phyloP scores from a whole-genome alignment of 2,329 filamentous ascomycete genomes.

The Penicillium digitatum region DNA sequence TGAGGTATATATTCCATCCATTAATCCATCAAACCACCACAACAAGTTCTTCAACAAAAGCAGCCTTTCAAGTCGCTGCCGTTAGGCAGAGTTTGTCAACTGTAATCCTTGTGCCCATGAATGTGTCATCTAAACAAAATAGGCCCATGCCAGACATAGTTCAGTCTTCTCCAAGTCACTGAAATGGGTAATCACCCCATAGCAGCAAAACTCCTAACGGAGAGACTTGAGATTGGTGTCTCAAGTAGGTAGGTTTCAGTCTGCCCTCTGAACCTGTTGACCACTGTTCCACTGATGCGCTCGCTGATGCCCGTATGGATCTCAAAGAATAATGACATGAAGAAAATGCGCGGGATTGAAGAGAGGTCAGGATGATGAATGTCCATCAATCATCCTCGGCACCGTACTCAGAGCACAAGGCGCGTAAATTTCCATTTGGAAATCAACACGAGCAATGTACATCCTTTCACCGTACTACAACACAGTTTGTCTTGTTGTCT shows the following conservation, averaged over 20 bases:
- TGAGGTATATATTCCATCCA: conserved; percentile 2
- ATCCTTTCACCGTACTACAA: conserved; percentile 50
- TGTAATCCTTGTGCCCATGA: background rate
- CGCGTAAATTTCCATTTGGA: conserved; percentile 51
- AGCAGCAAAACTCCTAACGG: conserved; percentile 5
- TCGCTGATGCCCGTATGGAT: conserved; percentile 47
- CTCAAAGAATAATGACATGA: conserved; percentile 19
- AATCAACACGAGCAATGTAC: conserved; percentile 33
- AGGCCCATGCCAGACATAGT: background rate
- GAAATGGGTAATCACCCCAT: conserved; percentile 20
- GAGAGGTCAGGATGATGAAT: conserved; percentile 23
- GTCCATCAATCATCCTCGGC: conserved; percentile 28
- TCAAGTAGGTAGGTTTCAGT: background rate
- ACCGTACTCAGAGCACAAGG: conserved; percentile 32
- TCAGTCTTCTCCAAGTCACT: conserved; percentile 7
- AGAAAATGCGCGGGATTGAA: conserved; percentile 29
- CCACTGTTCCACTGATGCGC: conserved; percentile 50
- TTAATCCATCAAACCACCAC: conserved; percentile 8
- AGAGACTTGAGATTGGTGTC: background rate
- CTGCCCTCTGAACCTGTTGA: conserved; percentile 13
- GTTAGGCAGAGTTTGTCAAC: background rate
- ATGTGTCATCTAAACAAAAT: background rate
- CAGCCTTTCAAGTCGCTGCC: background rate
- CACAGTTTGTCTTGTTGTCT: conserved; percentile 55
- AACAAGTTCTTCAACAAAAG: conserved; percentile 13